Evolutionary conservation across 2,329 filamentous ascomycete species (phyloP), one percentile per base, ranked within the genome.

Genomic region (Aspergillus novofumigatus): DNA sequence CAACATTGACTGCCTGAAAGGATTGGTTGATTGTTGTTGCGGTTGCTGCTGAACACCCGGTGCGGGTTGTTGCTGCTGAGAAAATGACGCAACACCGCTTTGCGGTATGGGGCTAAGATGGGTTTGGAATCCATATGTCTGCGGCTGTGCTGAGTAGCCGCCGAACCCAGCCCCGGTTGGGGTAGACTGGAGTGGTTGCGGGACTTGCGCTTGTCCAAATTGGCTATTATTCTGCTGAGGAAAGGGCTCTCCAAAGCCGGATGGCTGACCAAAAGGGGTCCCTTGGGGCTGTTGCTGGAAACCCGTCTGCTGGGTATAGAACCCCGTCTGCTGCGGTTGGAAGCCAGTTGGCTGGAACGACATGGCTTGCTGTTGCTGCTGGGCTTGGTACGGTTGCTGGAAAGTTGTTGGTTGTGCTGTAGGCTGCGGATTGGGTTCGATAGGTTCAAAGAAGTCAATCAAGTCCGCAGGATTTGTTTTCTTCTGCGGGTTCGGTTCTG

Each of bases 371-470:
- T 23, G 53, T 17, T 58, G 58, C 52, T 65, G 68, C 53, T 65
- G 67, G 35, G 59, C 58, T 41, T 67, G 63, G 45, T 65, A 64
- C 69, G 75, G 60, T 74, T 75, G 47, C 65, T 76, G 75, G 42
- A 75, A 65, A 41, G 75, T 71, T 26, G 68, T 67, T 23, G 72
- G 73, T 52, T 78, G 73, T 59, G 66, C 81, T 81, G 90, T 84
- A 1, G 87, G 80, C 52, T 90, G 90, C 72, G 94, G 91, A 62
- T 92, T 92, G 69, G 91, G 86, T 69, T 97, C 92, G 67, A 96
- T 96, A 5, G 91, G 92, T 69, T 88, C 93, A 72, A 96, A 96
- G 75, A 96, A 97, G 78, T 93, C 94, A 69, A 96, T 97, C 59
- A 95, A 80, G 78, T 95, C 90, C 28, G 87, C 86, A 3, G 75